These are phyloP conservation scores for Colletotrichum truncatum DNA, from an alignment of 2,329 filamentous ascomycete species.

Conservation along the genomic window DNA sequence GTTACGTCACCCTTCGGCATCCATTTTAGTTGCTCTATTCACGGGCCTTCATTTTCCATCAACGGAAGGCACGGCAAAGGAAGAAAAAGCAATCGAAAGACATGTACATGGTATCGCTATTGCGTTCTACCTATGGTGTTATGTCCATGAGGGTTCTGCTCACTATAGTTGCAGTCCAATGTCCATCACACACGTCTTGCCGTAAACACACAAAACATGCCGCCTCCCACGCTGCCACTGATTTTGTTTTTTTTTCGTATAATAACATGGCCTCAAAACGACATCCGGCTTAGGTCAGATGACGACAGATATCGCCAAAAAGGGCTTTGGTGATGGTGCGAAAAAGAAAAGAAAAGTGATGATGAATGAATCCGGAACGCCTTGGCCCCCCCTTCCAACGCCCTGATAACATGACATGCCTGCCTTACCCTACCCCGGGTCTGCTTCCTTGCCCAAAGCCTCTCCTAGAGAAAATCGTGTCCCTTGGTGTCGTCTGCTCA, in stretches of 20 bases:
- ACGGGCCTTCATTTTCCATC: background rate
- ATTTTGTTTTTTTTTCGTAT: background rate
- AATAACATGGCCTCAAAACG: background rate
- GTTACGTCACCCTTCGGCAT: conserved; percentile 19
- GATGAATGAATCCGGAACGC: conserved; percentile 20
- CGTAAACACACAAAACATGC: conserved; percentile 11
- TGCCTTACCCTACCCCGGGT: conserved; percentile 2
- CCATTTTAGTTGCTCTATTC: background rate
- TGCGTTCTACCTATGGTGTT: conserved; percentile 2
- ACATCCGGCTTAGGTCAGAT: background rate
- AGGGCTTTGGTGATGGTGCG: too few relatives aligned
- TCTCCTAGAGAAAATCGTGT: background rate
- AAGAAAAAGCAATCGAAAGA: background rate
- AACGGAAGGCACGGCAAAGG: background rate
- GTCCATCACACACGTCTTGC: background rate
- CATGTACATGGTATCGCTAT: background rate
- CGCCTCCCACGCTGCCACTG: background rate
- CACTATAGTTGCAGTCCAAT: background rate
- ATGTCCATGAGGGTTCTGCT: background rate
- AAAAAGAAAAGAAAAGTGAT: background rate
- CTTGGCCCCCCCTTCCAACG: conserved; percentile 20
- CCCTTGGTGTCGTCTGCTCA: background rate
- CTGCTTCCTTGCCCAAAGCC: background rate
- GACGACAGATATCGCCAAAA: background rate
- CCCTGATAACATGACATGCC: conserved; percentile 21